phyloP scores from a whole-genome alignment of 306 rosid genomes.

The Cicer chorassanicum region DNA sequence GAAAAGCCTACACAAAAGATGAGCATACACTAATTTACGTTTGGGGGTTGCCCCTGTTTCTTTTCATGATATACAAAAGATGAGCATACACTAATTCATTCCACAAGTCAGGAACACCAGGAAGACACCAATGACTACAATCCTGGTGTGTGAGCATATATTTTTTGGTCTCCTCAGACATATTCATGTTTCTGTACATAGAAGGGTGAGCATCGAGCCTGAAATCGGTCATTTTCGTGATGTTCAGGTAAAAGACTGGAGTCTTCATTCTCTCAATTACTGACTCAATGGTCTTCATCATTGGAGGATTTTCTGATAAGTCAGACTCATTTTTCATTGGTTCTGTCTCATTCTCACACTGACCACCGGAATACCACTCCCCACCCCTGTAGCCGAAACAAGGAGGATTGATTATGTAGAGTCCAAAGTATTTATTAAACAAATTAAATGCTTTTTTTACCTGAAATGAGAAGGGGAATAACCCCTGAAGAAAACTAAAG shows the following conservation, averaged over 20 bases:
- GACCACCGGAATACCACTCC: conserved; percentile 92
- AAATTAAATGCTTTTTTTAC: conserved; percentile 51
- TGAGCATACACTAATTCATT: conserved; percentile 80
- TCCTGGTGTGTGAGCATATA: conserved; percentile 66
- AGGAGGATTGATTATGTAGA: background rate
- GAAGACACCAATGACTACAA: conserved; percentile 99
- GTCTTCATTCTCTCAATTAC: conserved; percentile 76
- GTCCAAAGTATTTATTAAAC: conserved; percentile 15
- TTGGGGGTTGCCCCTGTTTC: conserved; percentile 30
- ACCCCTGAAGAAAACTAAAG: conserved; percentile 79
- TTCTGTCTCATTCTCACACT: conserved; percentile 66
- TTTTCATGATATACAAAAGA: conserved; percentile 46
- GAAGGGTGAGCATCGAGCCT: conserved; percentile 93
- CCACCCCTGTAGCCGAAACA: conserved; percentile 65
- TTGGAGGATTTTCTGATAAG: conserved; percentile 57
- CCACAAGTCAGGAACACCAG: conserved; percentile 97
- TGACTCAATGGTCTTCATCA: conserved; percentile 73
- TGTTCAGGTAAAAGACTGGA: conserved; percentile 72
- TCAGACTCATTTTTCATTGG: conserved; percentile 62
- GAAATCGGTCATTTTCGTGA: conserved; percentile 84
- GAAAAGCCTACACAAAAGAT: conserved; percentile 51
- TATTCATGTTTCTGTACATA: conserved; percentile 60
- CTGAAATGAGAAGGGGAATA: conserved; percentile 93
- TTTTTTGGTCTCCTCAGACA: conserved; percentile 54
- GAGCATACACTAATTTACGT: conserved; percentile 63